Evolutionary conservation across 139 green algal genomes (phyloP).

Genomic region (Bryopsis sp.): DNA sequence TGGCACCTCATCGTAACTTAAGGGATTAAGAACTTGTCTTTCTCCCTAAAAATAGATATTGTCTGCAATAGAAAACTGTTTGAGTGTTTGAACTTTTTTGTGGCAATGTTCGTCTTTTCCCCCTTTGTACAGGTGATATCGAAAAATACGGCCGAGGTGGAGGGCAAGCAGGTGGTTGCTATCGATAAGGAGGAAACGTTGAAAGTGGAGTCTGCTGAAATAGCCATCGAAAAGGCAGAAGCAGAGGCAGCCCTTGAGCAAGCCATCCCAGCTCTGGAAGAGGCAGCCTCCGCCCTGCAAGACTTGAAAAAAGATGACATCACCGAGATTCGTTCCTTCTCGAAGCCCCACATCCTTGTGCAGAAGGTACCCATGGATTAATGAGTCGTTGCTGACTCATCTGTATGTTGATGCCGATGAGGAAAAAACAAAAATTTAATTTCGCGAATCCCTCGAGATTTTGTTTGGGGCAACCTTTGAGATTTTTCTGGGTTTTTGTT

Average conservation of each 20-base stretch:
- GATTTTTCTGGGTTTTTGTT: too few species aligned
- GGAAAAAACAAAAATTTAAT: too few species aligned
- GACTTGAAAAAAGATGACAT: conserved; percentile 85
- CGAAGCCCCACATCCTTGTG: conserved; percentile 76
- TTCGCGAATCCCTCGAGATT: too few species aligned
- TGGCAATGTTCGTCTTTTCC: not conserved
- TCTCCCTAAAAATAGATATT: too few species aligned
- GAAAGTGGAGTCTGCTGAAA: conserved; percentile 43
- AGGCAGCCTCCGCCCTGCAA: conserved; percentile 67
- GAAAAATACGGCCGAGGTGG: conserved; percentile 59
- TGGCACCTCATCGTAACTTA: too few species aligned
- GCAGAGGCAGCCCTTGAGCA: conserved; percentile 71
- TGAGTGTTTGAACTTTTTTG: too few species aligned
- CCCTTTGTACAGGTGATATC: conserved; percentile 41
- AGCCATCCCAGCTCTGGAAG: conserved; percentile 77
- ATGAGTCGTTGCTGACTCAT: too few species aligned
- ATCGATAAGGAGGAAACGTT: conserved; percentile 67
- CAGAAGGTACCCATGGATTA: conserved; percentile 53
- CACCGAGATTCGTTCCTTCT: conserved; percentile 78
- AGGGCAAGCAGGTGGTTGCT: conserved; percentile 60
- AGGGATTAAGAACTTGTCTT: too few species aligned
- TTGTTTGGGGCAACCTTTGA: too few species aligned
- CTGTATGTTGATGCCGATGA: too few species aligned
- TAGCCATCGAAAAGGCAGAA: conserved; percentile 69
- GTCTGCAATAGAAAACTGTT: too few species aligned